A percentile compares a stretch with the other conserved stretches of the same genome.
These are phyloP conservation scores for Penicillium odoratum DNA, from an alignment of 495 filamentous ascomycete species.

Conservation along the genomic window DNA sequence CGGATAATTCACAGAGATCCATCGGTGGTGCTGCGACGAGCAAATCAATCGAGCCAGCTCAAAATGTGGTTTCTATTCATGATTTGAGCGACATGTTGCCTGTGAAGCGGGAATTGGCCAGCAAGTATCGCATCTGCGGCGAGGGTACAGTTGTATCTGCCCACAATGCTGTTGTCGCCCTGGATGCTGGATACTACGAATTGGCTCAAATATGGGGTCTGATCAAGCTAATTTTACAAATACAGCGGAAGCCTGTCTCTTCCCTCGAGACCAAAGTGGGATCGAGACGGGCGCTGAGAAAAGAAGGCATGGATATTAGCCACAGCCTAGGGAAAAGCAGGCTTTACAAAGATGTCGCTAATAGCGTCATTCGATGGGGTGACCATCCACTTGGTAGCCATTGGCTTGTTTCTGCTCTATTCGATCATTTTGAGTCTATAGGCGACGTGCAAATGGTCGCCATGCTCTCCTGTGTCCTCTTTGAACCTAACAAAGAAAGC, in stretches of 20 bases:
- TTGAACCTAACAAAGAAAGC: constrained; percentile 53
- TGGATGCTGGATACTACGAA: constrained; percentile 69
- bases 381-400: constrained; percentile 73
- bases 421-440: constrained; percentile 74
- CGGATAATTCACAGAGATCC: constrained; percentile 57
- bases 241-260: constrained; percentile 59
- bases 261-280: constrained; percentile 49
- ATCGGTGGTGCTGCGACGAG: constrained; percentile 43
- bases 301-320: constrained; percentile 25
- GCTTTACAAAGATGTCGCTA: constrained; percentile 26
- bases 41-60: constrained; percentile 39
- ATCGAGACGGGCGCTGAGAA: constrained; percentile 20
- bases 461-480: constrained; percentile 88
- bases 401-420: constrained; percentile 64
- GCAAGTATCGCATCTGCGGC: constrained; percentile 80
- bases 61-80: constrained; percentile 68
- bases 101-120: constrained; percentile 71
- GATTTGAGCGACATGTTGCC: constrained; percentile 67
- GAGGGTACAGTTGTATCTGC: constrained; percentile 74
- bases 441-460: constrained; percentile 92
- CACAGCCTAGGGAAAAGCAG: constrained; percentile 9
- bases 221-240: constrained; percentile 71
- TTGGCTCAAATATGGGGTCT: constrained; percentile 84
- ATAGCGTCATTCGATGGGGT: constrained; percentile 79
- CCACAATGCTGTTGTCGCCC: constrained; percentile 78